Percentiles rank a stretch among this genome's conserved stretches.
phyloP scores from a whole-genome alignment of 371 early-diverging fungal genomes.

The Blakeslea trispora region DNA sequence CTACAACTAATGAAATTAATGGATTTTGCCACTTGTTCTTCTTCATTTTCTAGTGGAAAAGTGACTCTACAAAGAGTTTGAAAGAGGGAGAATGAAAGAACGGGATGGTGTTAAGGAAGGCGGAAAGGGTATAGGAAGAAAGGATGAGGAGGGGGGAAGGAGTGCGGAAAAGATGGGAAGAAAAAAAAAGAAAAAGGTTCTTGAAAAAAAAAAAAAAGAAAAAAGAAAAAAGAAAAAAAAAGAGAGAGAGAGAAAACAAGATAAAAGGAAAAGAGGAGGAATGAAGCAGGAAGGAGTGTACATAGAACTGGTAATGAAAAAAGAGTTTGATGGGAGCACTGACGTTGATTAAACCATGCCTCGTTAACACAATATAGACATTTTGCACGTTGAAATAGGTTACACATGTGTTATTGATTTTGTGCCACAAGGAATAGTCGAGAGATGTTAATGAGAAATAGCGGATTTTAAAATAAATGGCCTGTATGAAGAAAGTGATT shows the following conservation, averaged over 20 bases:
- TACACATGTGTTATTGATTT: conserved; percentile 6
- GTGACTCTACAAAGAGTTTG: not conserved
- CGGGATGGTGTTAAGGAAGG: not conserved
- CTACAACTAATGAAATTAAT: not conserved
- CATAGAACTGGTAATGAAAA: conserved; percentile 3
- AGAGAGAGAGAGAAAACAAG: conserved; percentile 1
- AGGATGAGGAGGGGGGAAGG: not conserved
- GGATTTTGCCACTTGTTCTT: conserved; percentile 11
- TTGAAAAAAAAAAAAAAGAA: conserved; percentile 11
- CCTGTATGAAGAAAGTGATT: too few relatives aligned
- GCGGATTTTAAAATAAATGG: too few relatives aligned
- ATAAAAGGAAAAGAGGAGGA: conserved; percentile 1
- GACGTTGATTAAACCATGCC: conserved; percentile 19
- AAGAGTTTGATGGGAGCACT: conserved; percentile 13
- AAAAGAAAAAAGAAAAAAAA: conserved; percentile 9
- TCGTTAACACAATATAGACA: conserved; percentile 16
- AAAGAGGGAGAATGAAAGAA: not conserved
- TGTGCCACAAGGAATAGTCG: not conserved
- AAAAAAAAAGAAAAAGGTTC: not conserved
- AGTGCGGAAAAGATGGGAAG: not conserved
- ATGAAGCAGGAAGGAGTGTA: conserved; percentile 5
- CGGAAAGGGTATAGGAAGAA: not conserved
- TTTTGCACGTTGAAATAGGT: conserved; percentile 16
- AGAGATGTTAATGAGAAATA: too few relatives aligned
- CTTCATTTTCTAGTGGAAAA: conserved; percentile 1